Base-by-base conservation (phyloP, 441 rosid species). In the Dalechampia spathulata region DNA sequence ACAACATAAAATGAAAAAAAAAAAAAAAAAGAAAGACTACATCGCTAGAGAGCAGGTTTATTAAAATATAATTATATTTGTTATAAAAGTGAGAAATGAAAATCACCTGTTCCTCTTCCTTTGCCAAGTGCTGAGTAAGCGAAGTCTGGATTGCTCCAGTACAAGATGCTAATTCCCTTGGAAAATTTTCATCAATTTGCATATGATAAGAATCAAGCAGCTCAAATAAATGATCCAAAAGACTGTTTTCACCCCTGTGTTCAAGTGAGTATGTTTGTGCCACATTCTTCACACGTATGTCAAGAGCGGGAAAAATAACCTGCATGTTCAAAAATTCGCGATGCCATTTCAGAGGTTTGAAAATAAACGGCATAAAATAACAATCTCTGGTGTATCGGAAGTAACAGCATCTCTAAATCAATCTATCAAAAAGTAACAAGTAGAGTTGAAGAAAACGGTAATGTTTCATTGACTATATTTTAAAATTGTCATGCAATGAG, bases 51-150 rank as follows among this genome's bases (percentile, higher is more conserved):
- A n/a, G n/a, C n/a, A n/a, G n/a, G n/a, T n/a, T n/a, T n/a, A n/a
- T n/a, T n/a, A n/a, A n/a, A n/a, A n/a, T n/a, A n/a, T n/a, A 8
- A 30, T 30, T 19, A 42, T 47, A 38, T 3, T n/a, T 42, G 57
- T 25, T 40, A 19, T 61, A 36, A 45, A 3, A 15, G 17, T 26
- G 34, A 5, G 17, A 43, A 45, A 41, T 7, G 21, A 48, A 42
- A 37, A 21, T 43, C 37, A 90, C 97, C 96, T 90, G 97, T 20
- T 78, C 81, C 73, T 90, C 98, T 83, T 90, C 98, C 80, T 90
- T 90, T 44, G 83, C 81, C 98, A 90, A 76, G 67, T 90, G 98
- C 63, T 87, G 96, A 59, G 74, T 79, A 64, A 90, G 79, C 5
- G 94, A 87, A 67, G 96, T 82, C 46, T 73, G 90, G 61, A 90